These are phyloP conservation scores for Massospora cicadina DNA, from an alignment of 371 early-diverging fungal species.

Conservation along the genomic window DNA sequence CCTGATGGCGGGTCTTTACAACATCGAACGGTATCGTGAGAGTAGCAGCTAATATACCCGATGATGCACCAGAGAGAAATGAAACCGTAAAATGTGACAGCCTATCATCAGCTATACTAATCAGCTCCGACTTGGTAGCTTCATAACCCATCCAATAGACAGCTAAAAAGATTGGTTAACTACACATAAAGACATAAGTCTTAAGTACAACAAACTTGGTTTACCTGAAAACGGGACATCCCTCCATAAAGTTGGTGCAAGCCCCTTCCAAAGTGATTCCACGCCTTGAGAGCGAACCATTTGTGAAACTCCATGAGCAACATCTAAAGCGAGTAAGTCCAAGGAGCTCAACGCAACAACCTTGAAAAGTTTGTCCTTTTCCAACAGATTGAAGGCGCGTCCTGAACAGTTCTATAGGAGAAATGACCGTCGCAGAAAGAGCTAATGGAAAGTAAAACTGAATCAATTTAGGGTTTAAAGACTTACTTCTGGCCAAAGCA, in stretches of 20 bases:
- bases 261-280: constrained; percentile 64
- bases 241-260: constrained; percentile 79
- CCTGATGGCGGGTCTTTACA: constrained; percentile 75
- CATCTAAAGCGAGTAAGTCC: constrained; percentile 18
- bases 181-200: neutral
- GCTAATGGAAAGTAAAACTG: constrained; percentile 21
- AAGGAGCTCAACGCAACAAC: constrained; percentile 14
- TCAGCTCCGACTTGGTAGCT: constrained; percentile 22
- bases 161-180: constrained; percentile 19
- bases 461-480: constrained; percentile 11
- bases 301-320: constrained; percentile 33
- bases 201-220: neutral
- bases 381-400: constrained; percentile 66
- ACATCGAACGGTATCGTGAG: constrained; percentile 93
- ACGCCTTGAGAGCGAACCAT: constrained; percentile 43
- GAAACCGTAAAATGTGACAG: constrained; percentile 16
- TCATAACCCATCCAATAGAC: constrained; percentile 90
- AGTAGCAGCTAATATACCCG: constrained; percentile 69
- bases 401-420: constrained; percentile 78
- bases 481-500: constrained; percentile 48
- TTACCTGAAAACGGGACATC: constrained; percentile 81
- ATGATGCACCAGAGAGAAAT: constrained; percentile 51
- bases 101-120: constrained; percentile 10
- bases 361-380: constrained; percentile 24
- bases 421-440: constrained; percentile 55